Base-by-base conservation (phyloP, 2,329 filamentous ascomycete genomes). In the Esteya vermicola region DNA sequence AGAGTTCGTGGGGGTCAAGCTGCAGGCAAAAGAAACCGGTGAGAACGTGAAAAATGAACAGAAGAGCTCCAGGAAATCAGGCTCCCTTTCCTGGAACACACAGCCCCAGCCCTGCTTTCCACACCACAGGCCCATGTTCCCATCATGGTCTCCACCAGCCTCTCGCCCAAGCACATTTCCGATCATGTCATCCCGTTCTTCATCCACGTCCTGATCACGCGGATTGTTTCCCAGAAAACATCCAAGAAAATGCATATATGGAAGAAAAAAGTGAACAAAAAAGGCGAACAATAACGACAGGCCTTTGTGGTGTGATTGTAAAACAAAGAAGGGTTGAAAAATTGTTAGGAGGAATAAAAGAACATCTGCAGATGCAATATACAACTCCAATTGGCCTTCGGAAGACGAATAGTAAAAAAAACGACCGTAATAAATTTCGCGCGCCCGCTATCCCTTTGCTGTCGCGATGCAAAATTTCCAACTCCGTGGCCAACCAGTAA, bases 401-500 rank as follows among this genome's bases (percentile, higher is more conserved):
- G n/a, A n/a, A n/a, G n/a, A n/a, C n/a, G n/a, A n/a, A n/a, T n/a
- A n/a, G n/a, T n/a, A n/a, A n/a, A n/a, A n/a, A 21, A 42, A 42
- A 42, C 36, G 40, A 42, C 36, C 33, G 40, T 39, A n/a, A n/a
- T 38, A 33, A 30, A 32, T 21, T n/a, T n/a, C 25, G 20, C 31
- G 23, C 40, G 36, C 33, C 33, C 32, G 39, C 39, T 41, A n/a
- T 38, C 22, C 35, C 36, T 28, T 18, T 31, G 40, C 33, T 39
- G 20, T 39, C 27, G 36, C 35, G 40, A 42, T 42, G 40, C 36
- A 31, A 31, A 31, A 6, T 34, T 38, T 38, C 31, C 25, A 42
- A 42, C 40, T 42, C 40, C 40, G 13, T 20, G 33, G 26, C n/a
- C 22, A 32, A 33, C 33, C 39, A 39, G 39, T 38, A 38, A 40